Percentiles rank a stretch among this genome's conserved stretches.
Evolutionary conservation across 2,329 filamentous ascomycete species (phyloP).

Genomic region (Parascedosporium putredinis): DNA sequence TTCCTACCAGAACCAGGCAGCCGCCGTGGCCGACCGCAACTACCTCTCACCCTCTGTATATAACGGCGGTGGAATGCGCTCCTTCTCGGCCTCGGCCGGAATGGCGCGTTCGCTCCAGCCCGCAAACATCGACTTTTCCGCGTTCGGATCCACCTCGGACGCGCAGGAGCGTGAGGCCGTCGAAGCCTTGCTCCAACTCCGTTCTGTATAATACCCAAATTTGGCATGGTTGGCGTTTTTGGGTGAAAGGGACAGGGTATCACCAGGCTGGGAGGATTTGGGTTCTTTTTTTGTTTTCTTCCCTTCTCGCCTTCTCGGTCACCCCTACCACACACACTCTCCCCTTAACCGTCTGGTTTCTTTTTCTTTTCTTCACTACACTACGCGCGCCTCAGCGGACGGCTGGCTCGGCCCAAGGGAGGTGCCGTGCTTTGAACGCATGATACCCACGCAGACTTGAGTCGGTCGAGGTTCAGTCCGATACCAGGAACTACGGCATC

Average conservation of each 20-base stretch:
- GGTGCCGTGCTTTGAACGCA: neutral
- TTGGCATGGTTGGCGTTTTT: constrained; percentile 44
- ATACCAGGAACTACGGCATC: no score
- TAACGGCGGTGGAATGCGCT: constrained; percentile 33
- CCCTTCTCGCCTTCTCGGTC: neutral
- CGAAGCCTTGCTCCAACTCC: constrained; percentile 69
- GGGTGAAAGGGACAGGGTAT: constrained; percentile 4
- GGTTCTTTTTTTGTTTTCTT: constrained; percentile 5
- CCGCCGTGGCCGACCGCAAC: constrained; percentile 27
- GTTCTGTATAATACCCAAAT: constrained; percentile 55
- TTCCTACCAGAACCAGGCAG: constrained; percentile 46
- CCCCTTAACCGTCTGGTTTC: neutral
- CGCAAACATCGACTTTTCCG: constrained; percentile 40
- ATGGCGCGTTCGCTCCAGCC: constrained; percentile 44
- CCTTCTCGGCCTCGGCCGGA: constrained; percentile 36
- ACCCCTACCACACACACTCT: neutral
- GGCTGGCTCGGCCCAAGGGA: constrained; percentile 1
- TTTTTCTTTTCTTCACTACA: neutral
- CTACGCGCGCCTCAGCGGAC: neutral
- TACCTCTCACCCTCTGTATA: constrained; percentile 38
- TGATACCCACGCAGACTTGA: neutral
- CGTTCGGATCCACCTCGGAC: constrained; percentile 43
- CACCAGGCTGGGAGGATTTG: constrained; percentile 9
- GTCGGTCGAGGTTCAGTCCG: neutral
- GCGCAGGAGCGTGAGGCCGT: constrained; percentile 73